Evolutionary conservation across 2,329 filamentous ascomycete genomes (phyloP).

Genomic region (Dactylonectria macrodidyma): DNA sequence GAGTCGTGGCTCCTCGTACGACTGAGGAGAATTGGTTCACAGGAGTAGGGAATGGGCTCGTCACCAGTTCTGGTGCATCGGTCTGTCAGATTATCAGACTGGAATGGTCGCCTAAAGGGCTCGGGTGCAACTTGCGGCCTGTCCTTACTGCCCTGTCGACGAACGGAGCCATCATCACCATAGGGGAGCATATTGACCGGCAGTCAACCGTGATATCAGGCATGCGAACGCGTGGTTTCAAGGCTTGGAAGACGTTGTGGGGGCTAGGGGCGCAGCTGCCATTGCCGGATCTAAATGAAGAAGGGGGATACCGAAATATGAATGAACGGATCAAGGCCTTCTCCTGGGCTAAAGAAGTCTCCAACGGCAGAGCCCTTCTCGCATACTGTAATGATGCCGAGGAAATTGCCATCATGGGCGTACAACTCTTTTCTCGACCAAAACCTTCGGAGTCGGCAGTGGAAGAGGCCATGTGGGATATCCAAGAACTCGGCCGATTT

Average conservation of each 20-base stretch:
- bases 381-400: slow-evolving; percentile 66
- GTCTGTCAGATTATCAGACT: slow-evolving; percentile 69
- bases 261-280: slow-evolving; percentile 67
- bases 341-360: slow-evolving; percentile 65
- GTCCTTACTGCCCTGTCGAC: slow-evolving; percentile 67
- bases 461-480: slow-evolving; percentile 61
- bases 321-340: slow-evolving; percentile 66
- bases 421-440: slow-evolving; percentile 56
- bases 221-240: slow-evolving; percentile 57
- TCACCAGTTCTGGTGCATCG: slow-evolving; percentile 64
- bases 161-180: slow-evolving; percentile 64
- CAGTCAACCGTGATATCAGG: slow-evolving; percentile 48
- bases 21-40: slow-evolving; percentile 52
- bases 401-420: slow-evolving; percentile 66
- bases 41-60: slow-evolving; percentile 62
- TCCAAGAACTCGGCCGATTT: slow-evolving; percentile 67
- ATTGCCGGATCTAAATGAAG: slow-evolving; percentile 59
- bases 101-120: slow-evolving; percentile 71
- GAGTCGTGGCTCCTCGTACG: slow-evolving; percentile 46
- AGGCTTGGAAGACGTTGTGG: slow-evolving; percentile 70
- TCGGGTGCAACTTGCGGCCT: slow-evolving; percentile 69
- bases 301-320: slow-evolving; percentile 52
- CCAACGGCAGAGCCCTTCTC: slow-evolving; percentile 60
- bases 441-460: slow-evolving; percentile 36
- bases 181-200: slow-evolving; percentile 63